These are phyloP conservation scores for Stentor roeselii DNA, from an alignment of 73 alveolate species.

Conservation along the genomic window DNA sequence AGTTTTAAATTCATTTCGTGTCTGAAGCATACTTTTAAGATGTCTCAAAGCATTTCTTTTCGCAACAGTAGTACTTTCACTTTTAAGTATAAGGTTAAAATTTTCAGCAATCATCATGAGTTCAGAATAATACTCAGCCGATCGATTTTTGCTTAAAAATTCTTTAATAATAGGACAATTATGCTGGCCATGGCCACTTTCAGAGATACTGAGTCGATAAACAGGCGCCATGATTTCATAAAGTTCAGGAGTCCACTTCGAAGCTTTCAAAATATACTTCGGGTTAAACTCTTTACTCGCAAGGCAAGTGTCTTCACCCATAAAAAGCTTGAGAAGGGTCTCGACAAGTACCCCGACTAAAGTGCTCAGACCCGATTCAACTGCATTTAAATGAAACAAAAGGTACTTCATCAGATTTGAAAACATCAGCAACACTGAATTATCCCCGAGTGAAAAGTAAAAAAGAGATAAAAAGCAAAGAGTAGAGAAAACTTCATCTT, in stretches of 20 bases:
- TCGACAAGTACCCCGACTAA: conserved; percentile 72
- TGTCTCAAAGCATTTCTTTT: conserved; percentile 73
- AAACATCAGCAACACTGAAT: conserved; percentile 35
- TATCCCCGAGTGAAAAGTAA: conserved; percentile 56
- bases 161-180: conserved; percentile 72
- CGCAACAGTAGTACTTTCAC: conserved; percentile 54
- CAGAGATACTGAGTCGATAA: conserved; percentile 76
- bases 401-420: conserved; percentile 59
- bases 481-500: conserved; percentile 71
- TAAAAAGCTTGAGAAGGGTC: conserved; percentile 64
- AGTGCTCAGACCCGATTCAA: conserved; percentile 75
- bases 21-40: conserved; percentile 69
- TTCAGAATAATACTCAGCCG: conserved; percentile 39
- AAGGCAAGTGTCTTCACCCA: conserved; percentile 83
- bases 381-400: conserved; percentile 73
- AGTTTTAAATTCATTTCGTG: conserved; percentile 67
- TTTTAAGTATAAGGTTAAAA: conserved; percentile 38
- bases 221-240: conserved; percentile 57
- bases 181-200: conserved; percentile 69
- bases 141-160: conserved; percentile 50
- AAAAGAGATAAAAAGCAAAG: conserved; percentile 67
- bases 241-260: conserved; percentile 63
- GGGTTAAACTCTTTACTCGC: conserved; percentile 63
- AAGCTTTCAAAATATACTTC: conserved; percentile 65
- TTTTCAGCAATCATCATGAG: conserved; percentile 48